Percentiles rank a stretch among this genome's conserved stretches.
These are phyloP conservation scores for Cryptococcus depauperatus DNA, from an alignment of 1,284 basidiomycete species.

Conservation along the genomic window DNA sequence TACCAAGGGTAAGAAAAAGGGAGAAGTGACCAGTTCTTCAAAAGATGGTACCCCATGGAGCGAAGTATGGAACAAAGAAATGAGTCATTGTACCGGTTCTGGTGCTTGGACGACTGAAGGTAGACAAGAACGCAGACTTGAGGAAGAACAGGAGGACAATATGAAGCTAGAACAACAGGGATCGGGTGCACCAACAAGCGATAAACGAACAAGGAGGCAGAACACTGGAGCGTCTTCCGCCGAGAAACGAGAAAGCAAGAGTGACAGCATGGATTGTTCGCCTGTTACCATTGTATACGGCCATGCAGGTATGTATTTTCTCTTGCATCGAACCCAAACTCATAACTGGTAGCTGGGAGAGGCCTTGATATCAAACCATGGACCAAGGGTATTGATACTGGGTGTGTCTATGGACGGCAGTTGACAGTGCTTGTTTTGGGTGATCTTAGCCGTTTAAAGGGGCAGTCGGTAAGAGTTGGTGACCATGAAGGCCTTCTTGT, in stretches of 20 bases:
- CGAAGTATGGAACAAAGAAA: constrained; percentile 62
- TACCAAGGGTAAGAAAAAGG: constrained; percentile 45
- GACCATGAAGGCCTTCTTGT: constrained; percentile 28
- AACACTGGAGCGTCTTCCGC: constrained; percentile 11
- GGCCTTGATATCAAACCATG: constrained; percentile 70
- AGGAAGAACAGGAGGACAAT: constrained; percentile 25
- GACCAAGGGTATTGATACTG: constrained; percentile 71
- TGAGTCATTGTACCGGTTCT: constrained; percentile 52
- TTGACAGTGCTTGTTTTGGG: constrained; percentile 40
- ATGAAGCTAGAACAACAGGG: constrained; percentile 18
- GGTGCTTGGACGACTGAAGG: constrained; percentile 17
- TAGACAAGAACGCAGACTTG: constrained; percentile 18
- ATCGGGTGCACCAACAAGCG: neutral
- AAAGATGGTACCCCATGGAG: constrained; percentile 63
- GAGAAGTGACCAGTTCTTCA: constrained; percentile 51
- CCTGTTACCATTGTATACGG: constrained; percentile 75
- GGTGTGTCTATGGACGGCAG: constrained; percentile 54
- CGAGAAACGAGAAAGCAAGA: neutral
- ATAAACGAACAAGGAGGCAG: constrained; percentile 8
- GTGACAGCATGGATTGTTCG: constrained; percentile 50
- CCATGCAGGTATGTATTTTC: constrained; percentile 50
- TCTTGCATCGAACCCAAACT: neutral
- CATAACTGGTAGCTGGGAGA: constrained; percentile 50
- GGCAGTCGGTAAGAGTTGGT: constrained; percentile 26
- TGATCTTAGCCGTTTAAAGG: constrained; percentile 21